Percentiles rank a stretch among this genome's conserved stretches.
phyloP scores from a whole-genome alignment of 495 filamentous ascomycete species.

The Umbilicaria muhlenbergii region DNA sequence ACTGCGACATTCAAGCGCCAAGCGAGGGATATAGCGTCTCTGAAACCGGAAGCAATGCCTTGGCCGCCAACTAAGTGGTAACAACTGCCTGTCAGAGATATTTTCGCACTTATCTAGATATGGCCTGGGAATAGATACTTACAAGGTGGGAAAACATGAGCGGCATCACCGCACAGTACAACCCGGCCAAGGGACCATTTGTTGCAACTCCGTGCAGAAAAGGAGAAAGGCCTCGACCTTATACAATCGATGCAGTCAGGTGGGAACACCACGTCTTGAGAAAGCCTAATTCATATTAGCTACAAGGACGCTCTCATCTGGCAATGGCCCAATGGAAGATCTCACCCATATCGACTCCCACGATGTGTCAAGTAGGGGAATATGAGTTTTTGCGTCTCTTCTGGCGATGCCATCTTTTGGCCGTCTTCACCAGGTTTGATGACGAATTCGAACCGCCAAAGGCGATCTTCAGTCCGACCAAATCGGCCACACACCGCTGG shows the following conservation, averaged over 20 bases:
- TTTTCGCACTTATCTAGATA: no score
- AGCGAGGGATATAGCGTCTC: conserved; percentile 20
- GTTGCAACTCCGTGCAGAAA: conserved; percentile 32
- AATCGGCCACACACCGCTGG: conserved; percentile 33
- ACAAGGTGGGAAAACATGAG: conserved; percentile 41
- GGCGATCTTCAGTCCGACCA: conserved; percentile 22
- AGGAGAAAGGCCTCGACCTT: conserved; percentile 33
- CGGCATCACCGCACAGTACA: conserved; percentile 35
- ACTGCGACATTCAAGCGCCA: conserved; percentile 31
- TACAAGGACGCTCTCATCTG: no score
- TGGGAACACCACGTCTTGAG: conserved; percentile 24
- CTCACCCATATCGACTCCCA: conserved; percentile 20
- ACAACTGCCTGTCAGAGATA: no score
- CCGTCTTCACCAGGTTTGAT: conserved; percentile 17
- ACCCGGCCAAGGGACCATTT: conserved; percentile 30
- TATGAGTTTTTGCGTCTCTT: conserved; percentile 15
- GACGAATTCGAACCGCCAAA: conserved; percentile 37
- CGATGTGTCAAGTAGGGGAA: conserved; percentile 21
- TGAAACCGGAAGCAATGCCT: conserved; percentile 32
- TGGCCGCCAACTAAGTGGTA: conserved; percentile 28
- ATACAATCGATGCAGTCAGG: conserved; percentile 32
- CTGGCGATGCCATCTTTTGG: conserved; percentile 15
- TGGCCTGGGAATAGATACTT: background rate
- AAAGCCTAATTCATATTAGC: conserved; percentile 7
- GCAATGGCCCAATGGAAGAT: background rate